Evolutionary conservation across 805 yeast genomes (phyloP), one percentile per base, ranked within the genome.

Genomic region (Kluyveromyces aestuarii): DNA sequence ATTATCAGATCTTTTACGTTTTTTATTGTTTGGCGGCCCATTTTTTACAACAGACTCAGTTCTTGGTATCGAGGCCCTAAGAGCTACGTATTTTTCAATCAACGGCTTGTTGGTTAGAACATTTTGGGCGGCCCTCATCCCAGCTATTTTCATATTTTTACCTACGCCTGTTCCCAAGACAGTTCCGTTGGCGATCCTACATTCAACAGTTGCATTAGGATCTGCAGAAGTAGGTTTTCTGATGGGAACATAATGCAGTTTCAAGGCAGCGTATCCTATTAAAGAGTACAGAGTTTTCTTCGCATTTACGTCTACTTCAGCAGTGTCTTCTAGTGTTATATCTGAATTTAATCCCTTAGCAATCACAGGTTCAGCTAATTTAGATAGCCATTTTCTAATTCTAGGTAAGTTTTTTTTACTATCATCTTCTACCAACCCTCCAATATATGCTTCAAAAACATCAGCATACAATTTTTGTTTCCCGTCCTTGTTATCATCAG

Each of bases 401-500:
- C 65, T 72, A 2, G 69, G 62, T 45, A 76, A 68, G 51, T 80
- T 76, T 16, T 68, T 64, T 11, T 68, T 68, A 39, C 64, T 60
- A 19, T 70, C 66, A 41, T 76, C 70, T 53, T 86, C 95, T 19
- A 79, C 71, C 33, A 91, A 65, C 0, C 95, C 99, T 7, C 96
- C 98, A 42, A 93, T 74, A 56, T 91, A 91, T 0, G 98, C 96
- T 67, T 93, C 99, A 62, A 91, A 87, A 0, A 85, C 80, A 71
- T 91, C 99, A 0, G 98, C 96, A 59, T 76, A 76, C 4, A 85
- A 70, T 61, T 93, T 93, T 53, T 76, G 76, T 50, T 75, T 79
- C 8, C 87, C 86, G 17, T 52, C 54, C 2, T 52, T 48, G 21
- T 62, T 57, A 18, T 55, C 59, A 27, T 53, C 51, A 9, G 52